Evolutionary conservation across 164 flowering plant species (phyloP), one percentile per base, ranked within the genome.

Genomic region (Vitis cinerea): DNA sequence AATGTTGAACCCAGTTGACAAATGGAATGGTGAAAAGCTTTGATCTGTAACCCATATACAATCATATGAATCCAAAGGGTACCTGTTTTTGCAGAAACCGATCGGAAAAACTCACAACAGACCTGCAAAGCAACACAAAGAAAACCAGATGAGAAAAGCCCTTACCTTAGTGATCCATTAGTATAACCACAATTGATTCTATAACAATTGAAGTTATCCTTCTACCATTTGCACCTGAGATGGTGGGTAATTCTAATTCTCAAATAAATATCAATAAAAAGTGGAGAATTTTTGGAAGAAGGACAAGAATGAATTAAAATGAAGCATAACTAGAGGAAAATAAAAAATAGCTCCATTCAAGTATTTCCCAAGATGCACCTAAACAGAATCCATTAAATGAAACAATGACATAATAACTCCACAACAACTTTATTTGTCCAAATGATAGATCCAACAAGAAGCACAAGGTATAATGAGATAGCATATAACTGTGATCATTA

Each of bases 31-130:
- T 6, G 83, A 61, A 61, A 82, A 92, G 61, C 82, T 78, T 61
- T 76, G 71, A 74, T 92, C 96, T 16, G 80, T 70, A 59, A 86
- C 94, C 98, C 98, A 92, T 71, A 88, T 83, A 50, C 98, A 88
- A 75, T 90, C 98, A 77, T 82, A 92, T n/a, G 84, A 81, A 77
- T 92, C 98, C 30, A 70, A 62, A 55, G 98, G 98, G 72, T 86
- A 92, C 91, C 98, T 92, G 77, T 16, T 65, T 72, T 19, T 50
- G 55, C 10, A 27, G 23, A 72, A 61, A 61, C 31, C 63, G 19
- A 53, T 62, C 75, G 67, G 12, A 9, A 10, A 60, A 53, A 64
- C 23, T 0, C n/a, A 51, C 16, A 55, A 60, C 50, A 64, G 5
- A 31, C 10, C 29, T 66, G 54, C 1, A 51, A 30, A 48, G 4